phyloP scores from a whole-genome alignment of 805 yeast genomes.

The Lachancea sp. region DNA sequence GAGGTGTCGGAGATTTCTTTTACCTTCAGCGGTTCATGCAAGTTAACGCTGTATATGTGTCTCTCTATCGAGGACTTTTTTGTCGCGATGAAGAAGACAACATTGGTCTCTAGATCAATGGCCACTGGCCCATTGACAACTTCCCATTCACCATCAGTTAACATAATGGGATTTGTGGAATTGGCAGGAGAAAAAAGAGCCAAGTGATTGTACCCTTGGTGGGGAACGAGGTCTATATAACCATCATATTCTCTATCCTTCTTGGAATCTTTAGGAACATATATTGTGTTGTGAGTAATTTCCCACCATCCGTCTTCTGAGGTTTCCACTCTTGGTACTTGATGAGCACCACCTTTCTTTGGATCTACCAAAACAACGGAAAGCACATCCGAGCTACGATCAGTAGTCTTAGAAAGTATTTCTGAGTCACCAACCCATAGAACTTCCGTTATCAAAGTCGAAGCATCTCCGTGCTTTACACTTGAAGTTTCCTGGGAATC shows the following conservation, averaged over 20 bases:
- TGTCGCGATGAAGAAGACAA: slow-evolving; percentile 62
- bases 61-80: slow-evolving; percentile 74
- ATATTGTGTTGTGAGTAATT: slow-evolving; percentile 56
- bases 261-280: slow-evolving; percentile 45
- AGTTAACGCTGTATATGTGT: slow-evolving; percentile 66
- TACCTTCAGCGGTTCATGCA: slow-evolving; percentile 39
- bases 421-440: slow-evolving; percentile 57
- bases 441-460: slow-evolving; percentile 56
- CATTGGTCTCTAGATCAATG: slow-evolving; percentile 46
- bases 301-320: slow-evolving; percentile 70
- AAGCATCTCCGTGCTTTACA: slow-evolving; percentile 39
- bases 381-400: slow-evolving; percentile 61
- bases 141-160: slow-evolving; percentile 85
- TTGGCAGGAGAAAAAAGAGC: slow-evolving; percentile 77
- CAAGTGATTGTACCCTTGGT: slow-evolving; percentile 62
- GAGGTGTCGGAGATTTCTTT: slow-evolving; percentile 44
- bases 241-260: slow-evolving; percentile 49
- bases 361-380: slow-evolving; percentile 53
- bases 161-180: slow-evolving; percentile 44
- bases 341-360: slow-evolving; percentile 26
- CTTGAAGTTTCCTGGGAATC: slow-evolving; percentile 29
- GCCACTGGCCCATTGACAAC: slow-evolving; percentile 69
- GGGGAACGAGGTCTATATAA: slow-evolving; percentile 71
- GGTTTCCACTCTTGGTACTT: slow-evolving; percentile 43
- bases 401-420: slow-evolving; percentile 51